Evolutionary conservation across 2,329 filamentous ascomycete species (phyloP), one percentile per base, ranked within the genome.

Genomic region (Trichoderma cornu-damae): DNA sequence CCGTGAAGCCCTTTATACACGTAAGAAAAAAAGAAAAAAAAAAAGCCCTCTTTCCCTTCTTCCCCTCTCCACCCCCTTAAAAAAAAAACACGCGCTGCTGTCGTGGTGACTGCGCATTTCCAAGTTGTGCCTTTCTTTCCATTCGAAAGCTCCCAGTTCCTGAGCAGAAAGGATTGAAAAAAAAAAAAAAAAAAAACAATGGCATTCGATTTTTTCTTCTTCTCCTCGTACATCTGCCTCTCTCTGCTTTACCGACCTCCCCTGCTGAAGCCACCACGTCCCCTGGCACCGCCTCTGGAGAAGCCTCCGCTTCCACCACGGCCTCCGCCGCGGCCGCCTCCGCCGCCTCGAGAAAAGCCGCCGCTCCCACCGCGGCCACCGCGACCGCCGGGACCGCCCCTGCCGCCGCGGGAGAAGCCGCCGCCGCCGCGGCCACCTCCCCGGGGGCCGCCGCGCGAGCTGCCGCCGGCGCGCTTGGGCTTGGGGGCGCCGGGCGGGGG

Each of bases 401-500:
- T 67, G 24, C 73, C 70, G 16, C 69, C 66, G 6, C 68, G 65
- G 11, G 65, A 62, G 20, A 64, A 60, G 28, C 71, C 68, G 30
- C 71, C 70, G 28, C 71, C 68, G 30, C 71, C 70, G 16, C 70
- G 68, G 35, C 74, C 67, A 18, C 72, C 71, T 14, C 68, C 67
- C 7, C 66, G 60, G n/a, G 65, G 60, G 12, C 68, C 68, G 47
- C 72, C 69, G 0, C 68, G 63, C n/a, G 71, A 76, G 20, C 73
- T 79, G 54, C 79, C 78, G 62, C 58, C 58, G n/a, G 87, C 87
- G 64, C 85, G 86, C 70, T 79, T 80, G 62, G 77, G 73, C 75
- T 80, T 81, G 62, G 77, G 74, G 75, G 86, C 83, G 68, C 88
- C 87, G 64, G 80, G 79, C 32, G 77, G 76, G 51, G 79, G 78